Evolutionary conservation across 345 rosid species (phyloP).

Genomic region (Ricinus communis): DNA sequence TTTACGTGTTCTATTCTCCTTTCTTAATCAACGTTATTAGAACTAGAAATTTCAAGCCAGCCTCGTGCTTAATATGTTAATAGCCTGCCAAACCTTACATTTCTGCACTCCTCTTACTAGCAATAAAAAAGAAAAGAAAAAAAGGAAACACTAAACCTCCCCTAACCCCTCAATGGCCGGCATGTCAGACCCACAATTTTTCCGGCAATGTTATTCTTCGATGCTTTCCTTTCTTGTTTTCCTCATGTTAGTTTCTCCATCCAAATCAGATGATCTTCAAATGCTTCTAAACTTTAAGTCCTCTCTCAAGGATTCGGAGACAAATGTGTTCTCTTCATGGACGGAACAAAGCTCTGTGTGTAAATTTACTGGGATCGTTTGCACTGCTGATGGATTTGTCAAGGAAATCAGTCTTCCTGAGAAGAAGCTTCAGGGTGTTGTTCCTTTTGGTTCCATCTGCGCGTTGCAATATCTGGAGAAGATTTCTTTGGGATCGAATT

Average conservation of each 20-base stretch:
- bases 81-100: neutral
- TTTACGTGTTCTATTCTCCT: no score
- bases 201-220: conserved; percentile 23
- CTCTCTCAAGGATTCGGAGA: conserved; percentile 30
- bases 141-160: neutral
- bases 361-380: conserved; percentile 45
- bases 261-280: conserved; percentile 39
- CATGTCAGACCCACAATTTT: conserved; percentile 28
- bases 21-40: no score
- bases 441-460: conserved; percentile 64
- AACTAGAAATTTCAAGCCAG: no score
- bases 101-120: conserved; percentile 20
- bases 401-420: conserved; percentile 56
- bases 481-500: conserved; percentile 53
- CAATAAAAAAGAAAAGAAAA: neutral
- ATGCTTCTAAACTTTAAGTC: conserved; percentile 50
- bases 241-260: conserved; percentile 17
- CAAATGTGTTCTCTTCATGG: conserved; percentile 54
- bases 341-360: conserved; percentile 20
- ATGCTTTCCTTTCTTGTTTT: conserved; percentile 25
- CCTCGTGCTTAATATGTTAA: no score
- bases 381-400: conserved; percentile 47
- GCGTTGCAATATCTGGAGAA: conserved; percentile 45
- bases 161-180: conserved; percentile 17
- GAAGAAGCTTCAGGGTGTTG: conserved; percentile 39